Evolutionary conservation across 2,329 filamentous ascomycete genomes (phyloP).

Genomic region (Calcarisporium arbuscula): DNA sequence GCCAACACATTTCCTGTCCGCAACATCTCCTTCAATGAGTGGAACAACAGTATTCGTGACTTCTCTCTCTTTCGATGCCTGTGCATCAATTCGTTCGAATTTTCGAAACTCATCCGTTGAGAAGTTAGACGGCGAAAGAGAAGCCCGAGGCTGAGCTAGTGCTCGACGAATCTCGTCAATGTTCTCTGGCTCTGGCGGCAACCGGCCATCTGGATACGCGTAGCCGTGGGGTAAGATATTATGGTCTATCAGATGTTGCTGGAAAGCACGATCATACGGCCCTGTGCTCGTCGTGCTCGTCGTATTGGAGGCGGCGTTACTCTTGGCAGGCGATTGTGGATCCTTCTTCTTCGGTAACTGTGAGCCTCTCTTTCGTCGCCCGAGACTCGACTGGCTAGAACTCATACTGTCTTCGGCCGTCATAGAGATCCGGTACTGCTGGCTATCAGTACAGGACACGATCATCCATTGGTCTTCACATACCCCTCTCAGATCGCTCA

Average conservation of each 20-base stretch:
- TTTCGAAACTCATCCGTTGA: conserved; percentile 21
- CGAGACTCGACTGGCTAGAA: background rate
- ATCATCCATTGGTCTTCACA: no score
- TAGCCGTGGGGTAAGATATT: conserved; percentile 11
- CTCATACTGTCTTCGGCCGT: background rate
- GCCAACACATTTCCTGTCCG: conserved; percentile 16
- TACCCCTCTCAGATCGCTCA: conserved; percentile 6
- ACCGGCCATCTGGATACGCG: conserved; percentile 11
- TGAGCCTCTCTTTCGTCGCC: background rate
- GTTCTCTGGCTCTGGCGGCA: conserved; percentile 12
- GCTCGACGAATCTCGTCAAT: conserved; percentile 12
- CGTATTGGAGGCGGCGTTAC: conserved; percentile 4
- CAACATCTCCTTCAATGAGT: conserved; percentile 20
- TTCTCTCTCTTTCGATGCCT: conserved; percentile 27
- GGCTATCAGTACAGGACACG: background rate
- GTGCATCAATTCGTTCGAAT: conserved; percentile 20
- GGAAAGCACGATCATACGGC: conserved; percentile 14
- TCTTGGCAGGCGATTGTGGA: conserved; percentile 5
- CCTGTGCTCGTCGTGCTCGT: conserved; percentile 11
- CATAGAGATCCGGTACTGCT: background rate
- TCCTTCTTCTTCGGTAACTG: conserved; percentile 4
- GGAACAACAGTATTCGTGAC: conserved; percentile 24
- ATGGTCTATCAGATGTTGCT: conserved; percentile 14
- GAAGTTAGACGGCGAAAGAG: conserved; percentile 30
- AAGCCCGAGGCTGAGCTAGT: conserved; percentile 13